phyloP scores from a whole-genome alignment of 1,139 yeast genomes.

The Yamadazyma membranifaciens region DNA sequence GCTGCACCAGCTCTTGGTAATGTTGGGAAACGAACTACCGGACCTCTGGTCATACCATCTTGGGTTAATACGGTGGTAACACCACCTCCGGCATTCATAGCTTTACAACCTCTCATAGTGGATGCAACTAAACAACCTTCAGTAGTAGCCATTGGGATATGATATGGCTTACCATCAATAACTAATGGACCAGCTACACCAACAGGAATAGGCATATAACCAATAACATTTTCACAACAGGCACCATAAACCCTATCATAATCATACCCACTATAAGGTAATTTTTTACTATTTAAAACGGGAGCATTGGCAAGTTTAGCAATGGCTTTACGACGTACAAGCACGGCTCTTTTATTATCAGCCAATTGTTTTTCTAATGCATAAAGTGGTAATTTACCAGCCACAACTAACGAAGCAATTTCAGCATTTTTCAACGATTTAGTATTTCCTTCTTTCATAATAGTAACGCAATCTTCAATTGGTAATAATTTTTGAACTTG shows the following conservation, averaged over 20 bases:
- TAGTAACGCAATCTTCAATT: constrained; percentile 57
- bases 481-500: constrained; percentile 16
- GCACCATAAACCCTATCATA: constrained; percentile 97
- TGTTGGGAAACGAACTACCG: constrained; percentile 87
- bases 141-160: constrained; percentile 98
- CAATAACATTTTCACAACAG: constrained; percentile 97
- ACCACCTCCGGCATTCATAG: constrained; percentile 97
- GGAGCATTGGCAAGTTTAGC: constrained; percentile 83
- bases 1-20: constrained; percentile 91
- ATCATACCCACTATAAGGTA: constrained; percentile 84
- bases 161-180: constrained; percentile 82
- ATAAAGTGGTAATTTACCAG: constrained; percentile 84
- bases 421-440: constrained; percentile 69
- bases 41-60: constrained; percentile 99
- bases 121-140: constrained; percentile 99
- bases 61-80: constrained; percentile 86
- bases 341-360: constrained; percentile 88
- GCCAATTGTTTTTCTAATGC: constrained; percentile 90
- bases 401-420: constrained; percentile 64
- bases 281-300: constrained; percentile 62
- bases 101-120: constrained; percentile 98
- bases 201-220: constrained; percentile 92
- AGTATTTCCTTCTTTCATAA: constrained; percentile 72
- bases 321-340: constrained; percentile 87
- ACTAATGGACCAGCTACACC: constrained; percentile 97